Evolutionary conservation across 176 grass and related monocot genomes (phyloP).

Genomic region (Carex littledalei): DNA sequence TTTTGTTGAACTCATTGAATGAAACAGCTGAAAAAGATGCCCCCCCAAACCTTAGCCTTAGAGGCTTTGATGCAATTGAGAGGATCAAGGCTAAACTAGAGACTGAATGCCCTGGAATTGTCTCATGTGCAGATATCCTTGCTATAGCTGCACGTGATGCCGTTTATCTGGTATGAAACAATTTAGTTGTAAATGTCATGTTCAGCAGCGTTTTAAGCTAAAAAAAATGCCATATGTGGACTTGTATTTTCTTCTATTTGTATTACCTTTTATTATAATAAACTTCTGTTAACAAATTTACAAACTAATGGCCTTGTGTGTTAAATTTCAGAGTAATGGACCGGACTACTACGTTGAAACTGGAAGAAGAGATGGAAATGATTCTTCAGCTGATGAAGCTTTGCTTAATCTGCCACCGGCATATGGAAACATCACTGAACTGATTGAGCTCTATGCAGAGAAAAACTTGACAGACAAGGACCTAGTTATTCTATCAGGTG

Average conservation of each 20-base stretch:
- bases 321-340: background rate
- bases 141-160: slow-evolving; percentile 63
- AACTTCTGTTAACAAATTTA: too few species aligned
- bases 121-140: slow-evolving; percentile 71
- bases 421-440: slow-evolving; percentile 40
- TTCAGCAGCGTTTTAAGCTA: too few species aligned
- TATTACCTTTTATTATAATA: too few species aligned
- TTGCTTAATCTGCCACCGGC: slow-evolving; percentile 28
- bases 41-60: slow-evolving; percentile 38
- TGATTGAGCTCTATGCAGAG: slow-evolving; percentile 31
- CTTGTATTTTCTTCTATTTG: too few species aligned
- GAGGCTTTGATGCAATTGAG: slow-evolving; percentile 59
- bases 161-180: slow-evolving; percentile 41
- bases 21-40: slow-evolving; percentile 47
- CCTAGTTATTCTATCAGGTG: slow-evolving; percentile 55
- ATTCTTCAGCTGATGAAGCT: slow-evolving; percentile 31
- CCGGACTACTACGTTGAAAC: slow-evolving; percentile 4
- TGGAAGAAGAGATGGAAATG: slow-evolving; percentile 47
- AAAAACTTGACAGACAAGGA: slow-evolving; percentile 64
- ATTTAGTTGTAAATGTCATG: too few species aligned
- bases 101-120: slow-evolving; percentile 35
- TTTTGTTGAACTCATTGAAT: slow-evolving; percentile 46
- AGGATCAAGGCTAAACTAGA: slow-evolving; percentile 47
- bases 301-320: too few species aligned
- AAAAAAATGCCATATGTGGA: too few species aligned